These are phyloP conservation scores for Phytophthora europaea DNA, from an alignment of 352 stramenopile species.

Conservation along the genomic window DNA sequence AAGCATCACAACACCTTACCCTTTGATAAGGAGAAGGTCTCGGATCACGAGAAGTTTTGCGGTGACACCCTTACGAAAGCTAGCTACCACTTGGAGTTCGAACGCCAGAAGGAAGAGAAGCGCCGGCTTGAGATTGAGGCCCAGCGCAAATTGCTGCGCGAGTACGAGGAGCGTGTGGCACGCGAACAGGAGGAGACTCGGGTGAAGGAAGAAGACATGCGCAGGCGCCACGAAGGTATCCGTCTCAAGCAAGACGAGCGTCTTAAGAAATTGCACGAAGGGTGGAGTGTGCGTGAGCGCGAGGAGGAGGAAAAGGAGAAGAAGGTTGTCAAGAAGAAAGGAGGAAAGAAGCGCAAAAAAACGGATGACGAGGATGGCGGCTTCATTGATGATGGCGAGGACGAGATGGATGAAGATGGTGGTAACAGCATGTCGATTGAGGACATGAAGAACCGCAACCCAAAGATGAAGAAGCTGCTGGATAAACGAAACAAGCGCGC, in stretches of 20 bases:
- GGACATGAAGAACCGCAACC: slow-evolving; percentile 92
- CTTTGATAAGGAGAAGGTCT: slow-evolving; percentile 91
- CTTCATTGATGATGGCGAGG: slow-evolving; percentile 73
- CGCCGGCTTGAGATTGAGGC: slow-evolving; percentile 83
- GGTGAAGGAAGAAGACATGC: slow-evolving; percentile 67
- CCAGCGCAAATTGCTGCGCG: slow-evolving; percentile 80
- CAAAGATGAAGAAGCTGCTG: slow-evolving; percentile 87
- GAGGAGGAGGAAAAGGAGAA: slow-evolving; percentile 87
- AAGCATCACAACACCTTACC: slow-evolving; percentile 67
- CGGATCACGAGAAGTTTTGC: slow-evolving; percentile 90
- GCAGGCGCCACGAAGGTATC: slow-evolving; percentile 73
- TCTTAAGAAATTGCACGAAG: slow-evolving; percentile 82
- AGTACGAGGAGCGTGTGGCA: slow-evolving; percentile 85
- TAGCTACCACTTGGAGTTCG: slow-evolving; percentile 91
- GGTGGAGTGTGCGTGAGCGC: slow-evolving; percentile 84
- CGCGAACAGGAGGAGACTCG: slow-evolving; percentile 66
- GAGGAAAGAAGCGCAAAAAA: slow-evolving; percentile 85
- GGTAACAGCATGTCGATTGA: slow-evolving; percentile 84
- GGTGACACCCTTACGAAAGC: slow-evolving; percentile 88
- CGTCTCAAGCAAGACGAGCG: slow-evolving; percentile 87
- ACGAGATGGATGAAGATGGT: slow-evolving; percentile 70
- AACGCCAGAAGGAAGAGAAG: slow-evolving; percentile 90
- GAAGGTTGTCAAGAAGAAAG: slow-evolving; percentile 76
- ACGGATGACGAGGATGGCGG: slow-evolving; percentile 71
- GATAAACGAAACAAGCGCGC: slow-evolving; percentile 88